Base-by-base conservation (phyloP, 2,329 filamentous ascomycete species). In the Setomelanomma holmii region DNA sequence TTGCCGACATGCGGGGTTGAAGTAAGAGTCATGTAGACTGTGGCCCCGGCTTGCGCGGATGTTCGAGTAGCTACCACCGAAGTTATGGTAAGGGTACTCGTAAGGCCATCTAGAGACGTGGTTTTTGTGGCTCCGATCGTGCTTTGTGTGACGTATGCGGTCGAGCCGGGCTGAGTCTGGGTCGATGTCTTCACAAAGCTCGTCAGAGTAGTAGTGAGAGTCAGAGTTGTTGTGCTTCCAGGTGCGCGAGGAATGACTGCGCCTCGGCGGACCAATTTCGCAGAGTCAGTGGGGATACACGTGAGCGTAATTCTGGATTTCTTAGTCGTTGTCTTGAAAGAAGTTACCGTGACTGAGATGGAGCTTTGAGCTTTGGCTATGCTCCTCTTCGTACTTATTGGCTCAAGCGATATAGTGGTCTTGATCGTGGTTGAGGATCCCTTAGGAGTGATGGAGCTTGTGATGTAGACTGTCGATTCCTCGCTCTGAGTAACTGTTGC, bases 261-360 rank as follows among this genome's bases (percentile, higher is more conserved):
- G 10, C 59, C 59, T 10, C 59, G 56, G 27, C 59, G 56, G 11
- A 60, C 38, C 40, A 62, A 50, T 16, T 55, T 24, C 5, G 50
- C 49, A 24, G 46, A 55, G 27, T 46, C 49, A 27, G 68, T 70
- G 11, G 70, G 67, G 10, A 68, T 61, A 47, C 67, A 69, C 11
- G 61, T 55, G 8, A 51, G 45, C 5, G 64, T 69, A 14, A 58
- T 60, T 2, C 67, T 71, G 0, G 65, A 63, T 40, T 64, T 66
- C 59, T 70, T 72, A 1, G 65, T 71, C 1, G 59, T 59, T 4
- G 58, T 68, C 43, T 71, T 69, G n/a, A 56, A 49, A 1, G 61
- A 67, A 1, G 57, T 60, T 2, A 48, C 52, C 16, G 46, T 59
- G 38, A 63, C 45, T 12, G 59, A 66, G 4, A 64, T 40, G 2